Evolutionary conservation across 352 stramenopile species (phyloP), one percentile per base, ranked within the genome.

Genomic region (Pythium myriotylum): DNA sequence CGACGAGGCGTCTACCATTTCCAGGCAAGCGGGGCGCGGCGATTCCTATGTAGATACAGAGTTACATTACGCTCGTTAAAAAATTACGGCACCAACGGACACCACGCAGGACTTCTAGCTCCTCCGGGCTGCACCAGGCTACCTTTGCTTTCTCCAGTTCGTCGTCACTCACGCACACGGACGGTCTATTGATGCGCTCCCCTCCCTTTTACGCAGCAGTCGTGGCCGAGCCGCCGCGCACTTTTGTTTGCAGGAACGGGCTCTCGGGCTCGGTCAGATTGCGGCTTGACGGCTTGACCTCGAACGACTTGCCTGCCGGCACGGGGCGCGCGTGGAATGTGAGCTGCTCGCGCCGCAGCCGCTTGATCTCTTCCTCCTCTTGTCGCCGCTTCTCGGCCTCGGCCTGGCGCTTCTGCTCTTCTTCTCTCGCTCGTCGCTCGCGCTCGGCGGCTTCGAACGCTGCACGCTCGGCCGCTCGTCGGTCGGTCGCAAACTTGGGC

Each of bases 301-400:
- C 69, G 47, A 87, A 90, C 32, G 59, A 37, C 61, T 77, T 86
- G 12, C 52, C 22, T 8, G 75, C 71, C 27, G 80, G 81, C 47
- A 78, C 77, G 6, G 84, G 84, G 2, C 79, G 84, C 0, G 84
- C 84, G 40, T 88, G 81, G 61, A 93, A 93, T 66, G 77, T 76
- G 58, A 93, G 78, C 24, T 90, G 72, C 53, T 89, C 78, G n/a
- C 74, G 77, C 20, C 84, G 84, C 46, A 93, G 46, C 2, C 73
- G 77, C 53, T 83, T 86, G 59, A 93, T 81, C 56, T 91, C 79
- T 24, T 89, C 81, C 27, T 90, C 81, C 33, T 90, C 69, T 4
- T 68, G 54, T 33, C 77, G 81, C 8, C 67, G 67, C 19, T 74
- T 55, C 40, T 89, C 79, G 24, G 79, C 72, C 19, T 90, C 76